Evolutionary conservation across 2,329 filamentous ascomycete genomes (phyloP), one percentile per base, ranked within the genome.

Genomic region (Chalaropsis ovoidea): DNA sequence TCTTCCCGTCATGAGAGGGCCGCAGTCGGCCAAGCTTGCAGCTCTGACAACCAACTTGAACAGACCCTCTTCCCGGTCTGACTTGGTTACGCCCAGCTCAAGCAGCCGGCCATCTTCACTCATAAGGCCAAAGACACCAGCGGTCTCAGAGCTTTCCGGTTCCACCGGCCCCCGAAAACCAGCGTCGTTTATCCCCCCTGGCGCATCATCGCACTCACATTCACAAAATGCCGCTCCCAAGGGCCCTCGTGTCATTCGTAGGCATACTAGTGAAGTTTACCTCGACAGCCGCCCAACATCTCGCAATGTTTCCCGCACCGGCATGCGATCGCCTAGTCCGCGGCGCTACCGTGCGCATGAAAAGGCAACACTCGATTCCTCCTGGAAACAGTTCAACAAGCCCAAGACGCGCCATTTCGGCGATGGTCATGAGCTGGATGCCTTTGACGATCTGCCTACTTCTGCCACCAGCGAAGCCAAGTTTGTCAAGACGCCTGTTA

Each of bases 371-470:
- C 61, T 68, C 17, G 68, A 68, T 47, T 67, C 70, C 62, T 65
- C 67, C 64, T 22, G 68, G 68, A 45, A 69, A 64, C 66, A 69
- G 65, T 64, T 68, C 64, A 54, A 65, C 68, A 67, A 71, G 64
- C 66, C 63, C 62, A 70, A 70, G 65, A 69, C 69, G 24, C 69
- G 69, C 49, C 49, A 79, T 80, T 99, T 95, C 76, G 94, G 94
- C 13, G 90, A 96, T 74, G 94, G 94, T 17, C 88, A 87, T 68
- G 94, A 99, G 75, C 80, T 99, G 42, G 93, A 97, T 70, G 86
- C 83, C 1, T 97, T 99, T 73, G 94, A 99, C 73, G 94, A 99
- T 75, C 78, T 99, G 65, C 93, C 93, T 1, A 97, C 92, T 0
- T 96, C 92, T 17, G 85, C 82, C 13, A 84, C 87, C 68, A 82